Evolutionary conservation across 2,329 filamentous ascomycete species (phyloP), one percentile per base, ranked within the genome.

Genomic region (Botrytis fabae): DNA sequence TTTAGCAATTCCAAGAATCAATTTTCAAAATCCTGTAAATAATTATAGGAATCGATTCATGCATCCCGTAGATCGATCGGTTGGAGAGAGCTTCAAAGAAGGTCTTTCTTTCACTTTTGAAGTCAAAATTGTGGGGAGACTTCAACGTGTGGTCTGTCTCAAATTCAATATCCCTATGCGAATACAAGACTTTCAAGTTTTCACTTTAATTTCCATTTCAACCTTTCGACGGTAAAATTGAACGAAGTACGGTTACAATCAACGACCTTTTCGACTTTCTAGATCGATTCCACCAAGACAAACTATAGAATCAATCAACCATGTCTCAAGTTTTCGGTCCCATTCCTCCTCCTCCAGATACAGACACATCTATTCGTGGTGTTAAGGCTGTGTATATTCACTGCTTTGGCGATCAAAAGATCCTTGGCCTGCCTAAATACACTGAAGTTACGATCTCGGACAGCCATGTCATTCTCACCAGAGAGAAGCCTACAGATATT

Each of bases 1-100:
- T 51, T n/a, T 1, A 4, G n/a, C n/a, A 16, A 28, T 2, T 6
- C 14, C n/a, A 4, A 8, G 3, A 28, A 1, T 16, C 5, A 1
- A 9, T 28, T 8, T 57, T 18, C n/a, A 14, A 0, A 60, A 8
- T 18, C 1, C 0, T n/a, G 2, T 25, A 12, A 2, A 6, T 16
- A 2, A 4, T 8, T n/a, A 4, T 40, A n/a, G 22, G 4, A 40
- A 0, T 40, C n/a, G 6, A 16, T 2, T 8, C 8, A 40, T 9
- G 32, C n/a, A 22, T 61, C 22, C 4, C 20, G 22, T 25, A 2
- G 5, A 40, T 9, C 12, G 10, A 6, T 16, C 12, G 8, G 4
- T 16, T 9, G 6, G 12, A 61, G 22, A 61, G 8, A n/a, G 1
- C 9, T 40, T 25, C 5, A 14, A 40, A n/a, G 22, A 4, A n/a